Conservation (phyloP, 371 early-diverging fungal genomes). For the Choanephora cucurbitarum region DNA sequence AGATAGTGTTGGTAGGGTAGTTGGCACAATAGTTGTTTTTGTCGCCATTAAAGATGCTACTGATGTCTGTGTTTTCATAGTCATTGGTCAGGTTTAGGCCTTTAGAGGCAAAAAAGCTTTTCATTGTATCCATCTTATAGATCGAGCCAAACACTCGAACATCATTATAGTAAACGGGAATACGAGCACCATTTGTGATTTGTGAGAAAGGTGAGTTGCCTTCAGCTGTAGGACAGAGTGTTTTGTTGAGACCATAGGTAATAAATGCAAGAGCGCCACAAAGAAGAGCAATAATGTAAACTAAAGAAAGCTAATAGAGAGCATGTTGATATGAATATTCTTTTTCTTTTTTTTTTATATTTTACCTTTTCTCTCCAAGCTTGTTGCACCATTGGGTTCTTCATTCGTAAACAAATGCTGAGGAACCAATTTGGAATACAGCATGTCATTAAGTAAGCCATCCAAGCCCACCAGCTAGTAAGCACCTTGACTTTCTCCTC, state of each 20-base stretch:
- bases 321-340: conserved; percentile 18
- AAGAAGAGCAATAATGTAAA: conserved; percentile 63
- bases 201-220: conserved; percentile 21
- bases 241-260: conserved; percentile 60
- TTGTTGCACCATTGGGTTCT: conserved; percentile 53
- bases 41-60: conserved; percentile 52
- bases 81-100: conserved; percentile 48
- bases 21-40: conserved; percentile 32
- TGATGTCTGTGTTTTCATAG: conserved; percentile 53
- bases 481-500: conserved; percentile 52
- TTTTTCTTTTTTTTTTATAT: conserved; percentile 4
- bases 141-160: conserved; percentile 54
- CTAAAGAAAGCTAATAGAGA: conserved; percentile 64
- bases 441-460: conserved; percentile 56
- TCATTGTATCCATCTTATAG: conserved; percentile 42
- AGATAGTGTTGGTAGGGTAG: conserved; percentile 29
- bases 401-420: conserved; percentile 47
- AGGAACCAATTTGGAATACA: conserved; percentile 57
- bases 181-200: conserved; percentile 26
- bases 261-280: conserved; percentile 63
- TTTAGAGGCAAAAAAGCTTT: conserved; percentile 38
- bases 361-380: conserved; percentile 74
- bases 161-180: conserved; percentile 37
- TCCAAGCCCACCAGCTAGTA: conserved; percentile 54
- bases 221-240: conserved; percentile 47